phyloP scores from a whole-genome alignment of 192 early-diverging fungal species.

The Rhizoclosmatium sp. region DNA sequence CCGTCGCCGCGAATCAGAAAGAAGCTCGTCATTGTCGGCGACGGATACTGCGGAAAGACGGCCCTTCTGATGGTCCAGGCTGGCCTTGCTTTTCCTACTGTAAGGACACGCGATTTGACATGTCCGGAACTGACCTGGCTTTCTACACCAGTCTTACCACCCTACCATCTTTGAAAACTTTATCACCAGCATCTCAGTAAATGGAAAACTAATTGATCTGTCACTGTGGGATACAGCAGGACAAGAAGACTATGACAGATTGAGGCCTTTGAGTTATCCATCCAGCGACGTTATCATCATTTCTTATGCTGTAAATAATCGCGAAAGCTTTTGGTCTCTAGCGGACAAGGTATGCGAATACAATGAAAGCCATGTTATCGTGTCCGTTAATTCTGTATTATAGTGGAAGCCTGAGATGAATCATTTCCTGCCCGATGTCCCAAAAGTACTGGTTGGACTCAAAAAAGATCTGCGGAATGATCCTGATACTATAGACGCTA shows the following conservation, averaged over 20 bases:
- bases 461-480: conserved; percentile 57
- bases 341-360: conserved; percentile 59
- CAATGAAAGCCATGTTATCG: not conserved
- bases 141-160: conserved; percentile 61
- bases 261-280: conserved; percentile 91
- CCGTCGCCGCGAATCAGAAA: conserved; percentile 33
- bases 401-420: conserved; percentile 86
- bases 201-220: conserved; percentile 60
- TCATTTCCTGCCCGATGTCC: conserved; percentile 82
- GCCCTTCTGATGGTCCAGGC: conserved; percentile 60
- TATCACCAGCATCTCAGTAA: conserved; percentile 45
- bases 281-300: conserved; percentile 83
- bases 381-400: not conserved
- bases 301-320: conserved; percentile 83
- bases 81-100: conserved; percentile 59
- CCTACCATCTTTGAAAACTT: conserved; percentile 82
- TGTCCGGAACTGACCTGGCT: not conserved
- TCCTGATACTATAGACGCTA: conserved; percentile 36
- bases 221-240: conserved; percentile 97
- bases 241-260: conserved; percentile 96
- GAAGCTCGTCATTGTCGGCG: conserved; percentile 66
- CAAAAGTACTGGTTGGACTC: conserved; percentile 74
- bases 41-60: conserved; percentile 66
- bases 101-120: conserved; percentile 16
- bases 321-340: conserved; percentile 84